phyloP scores from a whole-genome alignment of 139 green algal species.

The Tetraselmis striata region DNA sequence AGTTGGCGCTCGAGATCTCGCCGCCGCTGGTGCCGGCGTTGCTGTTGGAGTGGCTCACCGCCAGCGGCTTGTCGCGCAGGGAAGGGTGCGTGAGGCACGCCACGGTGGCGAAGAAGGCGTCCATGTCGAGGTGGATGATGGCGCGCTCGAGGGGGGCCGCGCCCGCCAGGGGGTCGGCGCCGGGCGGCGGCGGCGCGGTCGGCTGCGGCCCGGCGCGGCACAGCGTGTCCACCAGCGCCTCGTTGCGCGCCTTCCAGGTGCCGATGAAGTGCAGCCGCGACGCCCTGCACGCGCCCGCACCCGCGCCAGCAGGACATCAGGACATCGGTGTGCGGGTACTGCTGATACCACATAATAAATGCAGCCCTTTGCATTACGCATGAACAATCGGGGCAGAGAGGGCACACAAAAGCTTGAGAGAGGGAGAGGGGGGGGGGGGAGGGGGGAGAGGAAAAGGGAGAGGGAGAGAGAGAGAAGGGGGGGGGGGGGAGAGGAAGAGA shows the following conservation, averaged over 20 bases:
- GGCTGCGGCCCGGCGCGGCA: not conserved
- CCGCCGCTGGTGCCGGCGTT: constrained; percentile 46
- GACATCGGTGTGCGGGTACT: too few species aligned
- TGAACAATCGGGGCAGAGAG: too few species aligned
- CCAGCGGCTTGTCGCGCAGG: constrained; percentile 39
- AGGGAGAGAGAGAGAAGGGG: too few species aligned
- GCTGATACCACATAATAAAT: too few species aligned
- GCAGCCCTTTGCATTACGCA: too few species aligned
- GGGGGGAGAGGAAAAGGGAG: too few species aligned
- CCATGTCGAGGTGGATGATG: constrained; percentile 95
- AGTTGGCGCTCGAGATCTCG: constrained; percentile 88
- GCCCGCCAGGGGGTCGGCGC: too few species aligned
- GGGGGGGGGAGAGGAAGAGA: too few species aligned
- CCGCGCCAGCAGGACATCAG: too few species aligned
- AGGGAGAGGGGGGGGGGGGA: too few species aligned
- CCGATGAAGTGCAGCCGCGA: constrained; percentile 80
- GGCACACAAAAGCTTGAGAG: too few species aligned
- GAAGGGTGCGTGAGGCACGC: constrained; percentile 28
- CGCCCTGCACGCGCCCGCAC: constrained; percentile 11
- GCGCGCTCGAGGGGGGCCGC: constrained; percentile 3
- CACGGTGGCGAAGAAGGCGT: constrained; percentile 95
- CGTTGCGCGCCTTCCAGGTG: constrained; percentile 69
- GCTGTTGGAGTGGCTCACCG: constrained; percentile 78
- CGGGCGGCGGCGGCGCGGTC: not conserved
- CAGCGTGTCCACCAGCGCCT: constrained; percentile 49